Base-by-base conservation (phyloP, 306 rosid species). In the Prunus davidiana region DNA sequence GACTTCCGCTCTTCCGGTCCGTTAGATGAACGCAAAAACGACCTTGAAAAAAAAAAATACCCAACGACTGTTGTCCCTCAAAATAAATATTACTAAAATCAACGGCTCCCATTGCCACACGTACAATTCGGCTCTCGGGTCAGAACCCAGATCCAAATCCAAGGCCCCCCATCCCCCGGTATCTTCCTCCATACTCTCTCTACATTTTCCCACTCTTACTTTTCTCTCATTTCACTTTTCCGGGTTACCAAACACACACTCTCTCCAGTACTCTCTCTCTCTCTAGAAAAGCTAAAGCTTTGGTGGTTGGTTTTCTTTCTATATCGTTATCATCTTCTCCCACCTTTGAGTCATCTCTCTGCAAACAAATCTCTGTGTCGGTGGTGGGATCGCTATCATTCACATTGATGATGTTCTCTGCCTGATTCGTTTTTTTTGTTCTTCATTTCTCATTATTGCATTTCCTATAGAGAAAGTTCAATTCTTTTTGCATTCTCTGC, bases 191-290 rank as follows among this genome's bases (percentile, higher is more conserved):
- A 18, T 19, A 5, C 73, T 6, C 56, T 2, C 6, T n/a, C 63
- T 69, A n/a, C 12, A 64, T 67, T 67, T 76, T 25, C 22, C 51
- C 74, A 19, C 58, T 45, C 83, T 68, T 52, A 78, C 90, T 84
- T 84, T 77, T 70, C 90, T 79, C 49, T 66, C 84, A 70, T 83
- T 82, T 75, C 52, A 81, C 89, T 84, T 81, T 84, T 82, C 24
- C 78, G 69, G 16, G 62, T 81, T 78, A 84, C 91, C 91, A 81
- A 79, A 79, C 87, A 22, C 82, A 57, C 80, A 16, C 51, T 20
- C 28, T 24, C 13, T 4, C 50, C 51, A 49, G 50, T 5, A 27
- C 77, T 24, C 25, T 38, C 52, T 56, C 52, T 56, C 66, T 20
- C 62, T 51, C 67, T 71, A 73, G 22, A 61, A 51, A 71, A 63